phyloP scores from a whole-genome alignment of 2,329 filamentous ascomycete species.

The Hirsutella rhossiliensis region DNA sequence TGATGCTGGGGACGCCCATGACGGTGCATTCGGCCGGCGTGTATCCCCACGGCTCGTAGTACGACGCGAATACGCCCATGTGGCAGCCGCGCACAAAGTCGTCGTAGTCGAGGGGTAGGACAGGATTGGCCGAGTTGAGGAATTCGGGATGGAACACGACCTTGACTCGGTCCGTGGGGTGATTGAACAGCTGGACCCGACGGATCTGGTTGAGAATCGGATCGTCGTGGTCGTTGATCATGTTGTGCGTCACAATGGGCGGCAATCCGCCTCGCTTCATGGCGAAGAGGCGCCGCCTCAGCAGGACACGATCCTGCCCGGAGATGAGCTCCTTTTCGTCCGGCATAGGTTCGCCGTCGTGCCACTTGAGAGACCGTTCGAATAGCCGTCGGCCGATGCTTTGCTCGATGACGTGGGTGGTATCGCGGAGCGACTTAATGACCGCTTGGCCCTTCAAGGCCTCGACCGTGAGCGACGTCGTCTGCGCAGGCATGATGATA shows the following conservation, averaged over 20 bases:
- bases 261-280: conserved; percentile 90
- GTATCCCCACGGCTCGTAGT: conserved; percentile 99
- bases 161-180: conserved; percentile 90
- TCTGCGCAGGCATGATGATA: conserved; percentile 97
- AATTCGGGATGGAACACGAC: conserved; percentile 98
- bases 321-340: conserved; percentile 96
- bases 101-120: conserved; percentile 92
- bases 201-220: conserved; percentile 93
- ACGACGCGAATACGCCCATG: conserved; percentile 88
- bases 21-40: conserved; percentile 97
- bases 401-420: conserved; percentile 82
- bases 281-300: conserved; percentile 83
- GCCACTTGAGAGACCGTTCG: conserved; percentile 88
- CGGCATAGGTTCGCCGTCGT: conserved; percentile 83
- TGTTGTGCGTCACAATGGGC: conserved; percentile 97
- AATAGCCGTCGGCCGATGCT: conserved; percentile 91
- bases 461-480: conserved; percentile 87
- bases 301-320: conserved; percentile 79
- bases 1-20: conserved; percentile 97
- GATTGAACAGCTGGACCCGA: conserved; percentile 93
- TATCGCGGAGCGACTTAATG: conserved; percentile 90
- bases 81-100: conserved; percentile 97
- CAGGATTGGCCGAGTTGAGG: conserved; percentile 87
- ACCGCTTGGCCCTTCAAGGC: conserved; percentile 94
- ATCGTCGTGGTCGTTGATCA: conserved; percentile 88